phyloP scores from a whole-genome alignment of 106 monocot genomes.

The Xerophyta viscosa region DNA sequence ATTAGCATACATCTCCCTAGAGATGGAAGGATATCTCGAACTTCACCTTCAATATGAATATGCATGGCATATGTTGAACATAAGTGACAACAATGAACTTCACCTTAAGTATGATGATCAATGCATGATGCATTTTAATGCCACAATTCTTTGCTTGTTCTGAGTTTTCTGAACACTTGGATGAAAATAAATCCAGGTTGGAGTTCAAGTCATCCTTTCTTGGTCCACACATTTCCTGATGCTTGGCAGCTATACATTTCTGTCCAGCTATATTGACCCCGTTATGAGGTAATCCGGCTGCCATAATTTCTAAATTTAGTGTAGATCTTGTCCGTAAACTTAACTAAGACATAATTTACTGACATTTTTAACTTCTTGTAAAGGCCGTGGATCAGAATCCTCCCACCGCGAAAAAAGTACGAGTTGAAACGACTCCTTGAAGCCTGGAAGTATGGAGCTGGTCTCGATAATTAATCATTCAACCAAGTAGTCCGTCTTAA shows the following conservation, averaged over 20 bases:
- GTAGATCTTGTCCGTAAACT: no score
- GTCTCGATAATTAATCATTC: no score
- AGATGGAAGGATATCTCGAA: background rate
- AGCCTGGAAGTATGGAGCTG: conserved; percentile 95
- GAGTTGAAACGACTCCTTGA: conserved; percentile 58
- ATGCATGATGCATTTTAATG: no score
- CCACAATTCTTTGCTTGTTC: no score
- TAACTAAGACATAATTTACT: background rate
- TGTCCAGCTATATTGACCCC: conserved; percentile 67
- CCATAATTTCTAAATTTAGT: background rate
- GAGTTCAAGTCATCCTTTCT: no score
- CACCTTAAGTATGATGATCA: no score
- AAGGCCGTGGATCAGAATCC: conserved; percentile 64
- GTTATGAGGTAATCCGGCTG: conserved; percentile 42
- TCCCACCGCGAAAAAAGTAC: conserved; percentile 50
- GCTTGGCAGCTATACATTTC: conserved; percentile 82
- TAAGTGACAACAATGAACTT: conserved; percentile 57
- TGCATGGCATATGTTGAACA: no score
- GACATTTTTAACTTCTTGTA: background rate
- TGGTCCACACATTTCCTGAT: conserved; percentile 77
- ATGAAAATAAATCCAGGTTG: no score
- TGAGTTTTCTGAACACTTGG: no score
- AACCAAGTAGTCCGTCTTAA: no score
- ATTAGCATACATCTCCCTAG: no score
- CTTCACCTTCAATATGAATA: conserved; percentile 31